phyloP scores from a whole-genome alignment of 805 yeast genomes.

The Yarrowia phangngaensis region DNA sequence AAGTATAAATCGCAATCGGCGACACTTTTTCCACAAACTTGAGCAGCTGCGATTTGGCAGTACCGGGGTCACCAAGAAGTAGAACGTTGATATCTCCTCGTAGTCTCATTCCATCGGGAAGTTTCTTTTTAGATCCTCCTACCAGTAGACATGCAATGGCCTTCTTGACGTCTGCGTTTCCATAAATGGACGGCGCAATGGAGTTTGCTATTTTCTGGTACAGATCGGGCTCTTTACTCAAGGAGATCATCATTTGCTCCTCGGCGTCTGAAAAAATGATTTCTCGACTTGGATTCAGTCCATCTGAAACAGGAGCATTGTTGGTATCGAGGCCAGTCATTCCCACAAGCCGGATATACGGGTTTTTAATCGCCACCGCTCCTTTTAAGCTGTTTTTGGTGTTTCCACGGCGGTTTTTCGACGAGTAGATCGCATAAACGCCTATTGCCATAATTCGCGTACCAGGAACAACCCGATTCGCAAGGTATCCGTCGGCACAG shows the following conservation, averaged over 20 bases:
- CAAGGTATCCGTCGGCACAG: conserved; percentile 82
- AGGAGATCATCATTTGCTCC: conserved; percentile 79
- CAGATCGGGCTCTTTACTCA: conserved; percentile 78
- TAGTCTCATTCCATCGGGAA: conserved; percentile 94
- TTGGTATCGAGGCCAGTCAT: conserved; percentile 50
- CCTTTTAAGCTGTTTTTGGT: conserved; percentile 36
- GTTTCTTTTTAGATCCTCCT: conserved; percentile 88
- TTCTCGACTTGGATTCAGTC: conserved; percentile 41
- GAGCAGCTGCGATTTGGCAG: conserved; percentile 93
- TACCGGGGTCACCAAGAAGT: conserved; percentile 96
- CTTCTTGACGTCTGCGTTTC: conserved; percentile 86
- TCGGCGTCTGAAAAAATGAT: conserved; percentile 86
- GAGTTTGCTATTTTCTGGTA: conserved; percentile 81
- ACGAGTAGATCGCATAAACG: conserved; percentile 84
- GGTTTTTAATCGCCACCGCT: conserved; percentile 85
- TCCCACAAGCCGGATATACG: conserved; percentile 83
- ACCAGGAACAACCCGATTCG: conserved; percentile 92
- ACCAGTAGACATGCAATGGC: conserved; percentile 86
- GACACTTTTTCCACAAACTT: conserved; percentile 94
- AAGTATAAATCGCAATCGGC: conserved; percentile 92
- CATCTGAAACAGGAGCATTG: conserved; percentile 12
- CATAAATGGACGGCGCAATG: conserved; percentile 96
- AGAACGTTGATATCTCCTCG: conserved; percentile 97
- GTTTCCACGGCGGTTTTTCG: conserved; percentile 49
- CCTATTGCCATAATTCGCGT: conserved; percentile 90